Base-by-base conservation (phyloP, 148 eudicot species). In the Heliamphora exappendiculata region DNA sequence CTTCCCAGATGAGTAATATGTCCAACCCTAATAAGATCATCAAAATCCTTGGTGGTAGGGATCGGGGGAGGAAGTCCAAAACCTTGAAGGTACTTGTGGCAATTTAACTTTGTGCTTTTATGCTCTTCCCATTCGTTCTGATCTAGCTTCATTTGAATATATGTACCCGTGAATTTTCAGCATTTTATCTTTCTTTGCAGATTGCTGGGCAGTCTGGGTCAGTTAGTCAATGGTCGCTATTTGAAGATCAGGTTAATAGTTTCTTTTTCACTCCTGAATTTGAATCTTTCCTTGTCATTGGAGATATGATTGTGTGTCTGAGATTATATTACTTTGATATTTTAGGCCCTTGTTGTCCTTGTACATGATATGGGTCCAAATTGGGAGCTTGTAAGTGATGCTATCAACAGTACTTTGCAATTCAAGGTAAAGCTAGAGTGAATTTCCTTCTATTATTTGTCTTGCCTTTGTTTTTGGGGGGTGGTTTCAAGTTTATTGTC, bases 321-420 rank as follows among this genome's bases (percentile, higher is more conserved):
- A 83, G 45, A 70, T 55, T 34, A 49, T 72, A 33, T 83, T 28
- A 29, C 57, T 39, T 65, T 72, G 49, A 44, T 33, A 16, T 79
- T 76, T 72, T 81, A 95, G 98, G 97, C 97, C 28, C 98, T 95
- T 82, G 89, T 95, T 78, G 98, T 95, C 78, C 97, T 95, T 57
- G 98, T 89, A 20, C 98, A 95, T 86, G 98, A 95, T 85, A 81
- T 95, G 88, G 98, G 98, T 81, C 97, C 98, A 69, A 92, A 95
- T 73, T 95, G 98, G 98, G 97, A 92, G 90, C 91, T 95, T 81
- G 88, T 95, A 54, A 92, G 97, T 83, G 97, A 95, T 87, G 96
- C 94, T 68, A 84, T 92, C 44, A 95, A 92, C 85, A 88, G 87
- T 82, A 91, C 90, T 74, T 83, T 93, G 86, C 97, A 87, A 73